phyloP scores from a whole-genome alignment of 2,329 filamentous ascomycete genomes.

The Aspergillus fumigatus region DNA sequence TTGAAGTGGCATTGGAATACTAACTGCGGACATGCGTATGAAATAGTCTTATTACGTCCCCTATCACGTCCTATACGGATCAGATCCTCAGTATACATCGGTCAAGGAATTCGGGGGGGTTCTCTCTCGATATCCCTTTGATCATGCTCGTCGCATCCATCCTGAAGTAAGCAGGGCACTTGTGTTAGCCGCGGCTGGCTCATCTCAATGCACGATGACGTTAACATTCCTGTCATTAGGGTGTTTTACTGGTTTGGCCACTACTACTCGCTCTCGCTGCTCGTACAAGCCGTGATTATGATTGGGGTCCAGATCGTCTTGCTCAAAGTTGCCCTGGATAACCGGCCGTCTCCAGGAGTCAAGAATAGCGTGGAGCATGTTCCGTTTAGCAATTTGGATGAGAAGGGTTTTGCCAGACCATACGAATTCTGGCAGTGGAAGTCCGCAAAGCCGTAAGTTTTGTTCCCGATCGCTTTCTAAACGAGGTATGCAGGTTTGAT shows the following conservation, averaged over 20 bases:
- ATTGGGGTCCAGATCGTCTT: slow-evolving; percentile 54
- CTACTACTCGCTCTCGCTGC: slow-evolving; percentile 54
- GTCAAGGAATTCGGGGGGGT: slow-evolving; percentile 56
- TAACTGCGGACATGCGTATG: slow-evolving; percentile 3
- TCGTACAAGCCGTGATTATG: slow-evolving; percentile 59
- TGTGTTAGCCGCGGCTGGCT: not conserved
- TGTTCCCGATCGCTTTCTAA: not conserved
- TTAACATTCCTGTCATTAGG: slow-evolving; percentile 30
- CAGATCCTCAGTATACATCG: slow-evolving; percentile 63
- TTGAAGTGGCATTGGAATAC: slow-evolving; percentile 3
- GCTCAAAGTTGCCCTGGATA: slow-evolving; percentile 57
- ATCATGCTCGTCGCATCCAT: slow-evolving; percentile 65
- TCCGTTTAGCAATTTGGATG: slow-evolving; percentile 33
- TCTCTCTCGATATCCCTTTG: slow-evolving; percentile 62
- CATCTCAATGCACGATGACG: not conserved
- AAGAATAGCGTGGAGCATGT: slow-evolving; percentile 39
- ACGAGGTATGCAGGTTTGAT: not conserved
- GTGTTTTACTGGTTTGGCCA: slow-evolving; percentile 64
- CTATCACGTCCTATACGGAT: slow-evolving; percentile 62
- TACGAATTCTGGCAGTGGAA: slow-evolving; percentile 64
- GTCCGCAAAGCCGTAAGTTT: slow-evolving; percentile 46
- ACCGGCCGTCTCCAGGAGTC: slow-evolving; percentile 45
- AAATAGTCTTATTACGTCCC: slow-evolving; percentile 55
- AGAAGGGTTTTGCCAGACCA: slow-evolving; percentile 42
- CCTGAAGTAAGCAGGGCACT: slow-evolving; percentile 47